phyloP scores from a whole-genome alignment of 2,329 filamentous ascomycete genomes.

The Helotiales sp. region DNA sequence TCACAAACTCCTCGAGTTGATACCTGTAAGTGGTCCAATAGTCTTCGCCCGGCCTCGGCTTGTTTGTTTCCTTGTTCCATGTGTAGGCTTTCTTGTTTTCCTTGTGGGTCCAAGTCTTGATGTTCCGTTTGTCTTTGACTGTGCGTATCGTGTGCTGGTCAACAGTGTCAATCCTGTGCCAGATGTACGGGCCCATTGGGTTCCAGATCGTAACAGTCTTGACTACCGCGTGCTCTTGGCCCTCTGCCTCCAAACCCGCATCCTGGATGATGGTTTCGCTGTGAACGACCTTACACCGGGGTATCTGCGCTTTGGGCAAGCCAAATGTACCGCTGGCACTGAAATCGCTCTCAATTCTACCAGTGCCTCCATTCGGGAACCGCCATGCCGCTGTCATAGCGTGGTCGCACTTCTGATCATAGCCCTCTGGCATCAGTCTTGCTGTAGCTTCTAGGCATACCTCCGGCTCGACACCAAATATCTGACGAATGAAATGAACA shows the following conservation, averaged over 20 bases:
- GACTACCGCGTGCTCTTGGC: constrained; percentile 19
- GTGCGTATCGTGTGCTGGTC: constrained; percentile 20
- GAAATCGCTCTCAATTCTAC: constrained; percentile 34
- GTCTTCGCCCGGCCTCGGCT: constrained; percentile 29
- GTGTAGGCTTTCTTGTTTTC: constrained; percentile 24
- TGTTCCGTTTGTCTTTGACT: constrained; percentile 7
- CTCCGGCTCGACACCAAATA: constrained; percentile 42
- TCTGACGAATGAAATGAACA: constrained; percentile 39
- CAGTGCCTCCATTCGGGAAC: constrained; percentile 42
- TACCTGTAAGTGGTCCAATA: constrained; percentile 47
- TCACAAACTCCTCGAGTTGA: constrained; percentile 50
- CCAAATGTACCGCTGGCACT: constrained; percentile 18
- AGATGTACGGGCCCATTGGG: constrained; percentile 18
- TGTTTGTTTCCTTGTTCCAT: constrained; percentile 14
- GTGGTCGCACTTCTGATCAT: constrained; percentile 37
- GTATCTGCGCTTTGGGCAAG: constrained; percentile 32
- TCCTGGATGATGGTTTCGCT: constrained; percentile 48
- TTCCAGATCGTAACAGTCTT: constrained; percentile 24
- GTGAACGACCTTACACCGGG: constrained; percentile 41
- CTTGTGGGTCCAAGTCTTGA: constrained; percentile 24
- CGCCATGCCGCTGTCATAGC: constrained; percentile 39
- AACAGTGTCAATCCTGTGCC: constrained; percentile 26
- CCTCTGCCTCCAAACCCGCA: constrained; percentile 41
- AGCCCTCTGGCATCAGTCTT: constrained; percentile 30
- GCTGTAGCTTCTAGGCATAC: constrained; percentile 39